Base-by-base conservation (phyloP, 345 rosid genomes). In the Populus pruinosa region DNA sequence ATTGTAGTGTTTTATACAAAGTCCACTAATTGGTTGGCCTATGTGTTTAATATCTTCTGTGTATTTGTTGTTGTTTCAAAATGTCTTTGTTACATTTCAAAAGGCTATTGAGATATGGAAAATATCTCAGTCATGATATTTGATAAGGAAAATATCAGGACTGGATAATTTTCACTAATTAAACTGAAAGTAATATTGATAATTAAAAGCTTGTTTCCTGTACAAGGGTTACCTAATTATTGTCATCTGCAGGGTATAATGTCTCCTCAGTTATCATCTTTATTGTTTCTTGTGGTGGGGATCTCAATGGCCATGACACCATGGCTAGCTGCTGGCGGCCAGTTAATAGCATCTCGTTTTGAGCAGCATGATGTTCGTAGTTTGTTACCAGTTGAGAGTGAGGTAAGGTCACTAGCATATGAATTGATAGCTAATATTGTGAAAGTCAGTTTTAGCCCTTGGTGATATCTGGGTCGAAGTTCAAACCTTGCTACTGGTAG, bases 291-390 rank as follows among this genome's bases (percentile, higher is more conserved):
- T 84, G 90, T 93, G 70, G 99, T 95, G 85, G 99, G 99, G 74
- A 84, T 95, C 72, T 93, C 99, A 79, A 95, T 95, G 99, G 99
- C 99, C 81, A 71, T 95, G 73, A 95, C 99, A 41, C 99, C 99
- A 43, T 95, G 93, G 94, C 87, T 95, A 73, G 99, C 99, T 82
- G 98, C 99, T 87, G 99, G 99, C 72, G 98, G 99, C 76, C 99
- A 95, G 82, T 82, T 95, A 78, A 86, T 95, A 82, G 99, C 99
- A 73, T 93, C 99, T 68, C 94, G 97, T 29, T 95, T 93, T 89
- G 99, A 95, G 87, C 89, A 84, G 87, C 98, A 92, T 66, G 99
- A 95, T 82, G 99, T 95, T 79, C 83, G 99, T 77, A 95, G 99
- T 85, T 86, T 95, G 73, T 81, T 93, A 80, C 99, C 99, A 3